phyloP scores from a whole-genome alignment of 2,329 filamentous ascomycete genomes.

The Fusarium phyllophilum region DNA sequence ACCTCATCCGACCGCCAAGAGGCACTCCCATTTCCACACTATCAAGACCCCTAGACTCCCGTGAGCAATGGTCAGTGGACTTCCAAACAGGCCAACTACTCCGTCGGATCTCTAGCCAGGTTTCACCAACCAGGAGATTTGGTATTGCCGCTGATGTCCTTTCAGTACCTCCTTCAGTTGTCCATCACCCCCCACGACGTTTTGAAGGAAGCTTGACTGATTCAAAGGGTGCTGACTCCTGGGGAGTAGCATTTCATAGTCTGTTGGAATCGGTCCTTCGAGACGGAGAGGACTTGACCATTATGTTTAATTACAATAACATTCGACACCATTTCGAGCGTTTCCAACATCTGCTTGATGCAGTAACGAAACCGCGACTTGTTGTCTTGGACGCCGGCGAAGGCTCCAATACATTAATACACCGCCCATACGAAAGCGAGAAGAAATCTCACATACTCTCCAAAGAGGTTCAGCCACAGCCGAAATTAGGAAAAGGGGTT shows the following conservation, averaged over 20 bases:
- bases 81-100: slow-evolving; percentile 60
- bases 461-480: slow-evolving; percentile 3
- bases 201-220: slow-evolving; percentile 39
- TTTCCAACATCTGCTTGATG: slow-evolving; percentile 61
- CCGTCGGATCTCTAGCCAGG: slow-evolving; percentile 55
- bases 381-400: slow-evolving; percentile 65
- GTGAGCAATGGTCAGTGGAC: slow-evolving; percentile 53
- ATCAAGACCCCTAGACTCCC: slow-evolving; percentile 44
- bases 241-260: slow-evolving; percentile 66
- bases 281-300: slow-evolving; percentile 69
- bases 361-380: slow-evolving; percentile 61
- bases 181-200: slow-evolving; percentile 23
- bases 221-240: slow-evolving; percentile 52
- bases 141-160: slow-evolving; percentile 50
- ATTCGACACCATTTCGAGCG: slow-evolving; percentile 64
- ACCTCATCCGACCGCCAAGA: slow-evolving; percentile 52
- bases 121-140: slow-evolving; percentile 60
- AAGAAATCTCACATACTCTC: neutral
- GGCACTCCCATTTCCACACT: slow-evolving; percentile 54
- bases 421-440: neutral
- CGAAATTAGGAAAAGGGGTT: neutral
- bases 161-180: slow-evolving; percentile 33
- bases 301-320: slow-evolving; percentile 66
- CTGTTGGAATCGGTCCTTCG: slow-evolving; percentile 66
- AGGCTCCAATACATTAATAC: slow-evolving; percentile 61